A percentile compares a stretch with the other conserved stretches of the same genome.
phyloP scores from a whole-genome alignment of 495 filamentous ascomycete species.

The Talaromyces borbonicus region DNA sequence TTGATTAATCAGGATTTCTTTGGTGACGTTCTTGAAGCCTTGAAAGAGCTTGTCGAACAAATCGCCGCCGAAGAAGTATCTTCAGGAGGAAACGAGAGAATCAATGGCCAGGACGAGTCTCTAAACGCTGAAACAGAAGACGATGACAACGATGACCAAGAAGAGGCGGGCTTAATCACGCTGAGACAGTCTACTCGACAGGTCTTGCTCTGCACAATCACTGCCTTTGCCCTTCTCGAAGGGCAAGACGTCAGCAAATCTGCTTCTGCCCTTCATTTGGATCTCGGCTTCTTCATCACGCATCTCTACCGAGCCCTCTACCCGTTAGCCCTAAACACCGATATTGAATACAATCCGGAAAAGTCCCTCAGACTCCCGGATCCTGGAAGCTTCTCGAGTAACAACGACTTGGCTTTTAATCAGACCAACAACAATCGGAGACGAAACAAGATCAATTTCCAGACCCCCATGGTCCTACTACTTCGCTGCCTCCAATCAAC shows the following conservation, averaged over 20 bases:
- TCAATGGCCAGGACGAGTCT: too few relatives aligned
- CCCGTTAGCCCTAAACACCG: slow-evolving; percentile 64
- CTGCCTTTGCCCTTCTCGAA: slow-evolving; percentile 84
- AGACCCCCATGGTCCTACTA: slow-evolving; percentile 84
- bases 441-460: slow-evolving; percentile 73
- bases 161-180: slow-evolving; percentile 19
- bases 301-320: slow-evolving; percentile 83
- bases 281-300: slow-evolving; percentile 87
- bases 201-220: slow-evolving; percentile 87
- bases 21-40: slow-evolving; percentile 84
- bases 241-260: slow-evolving; percentile 70
- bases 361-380: slow-evolving; percentile 75
- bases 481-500: slow-evolving; percentile 72
- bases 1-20: slow-evolving; percentile 98
- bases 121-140: slow-evolving; percentile 30
- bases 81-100: slow-evolving; percentile 36
- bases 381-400: slow-evolving; percentile 40
- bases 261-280: slow-evolving; percentile 62
- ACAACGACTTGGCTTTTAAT: slow-evolving; percentile 51
- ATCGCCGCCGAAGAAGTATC: slow-evolving; percentile 45
- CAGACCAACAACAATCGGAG: slow-evolving; percentile 11
- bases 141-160: slow-evolving; percentile 11
- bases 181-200: slow-evolving; percentile 66
- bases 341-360: slow-evolving; percentile 68
- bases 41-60: slow-evolving; percentile 79